Evolutionary conservation across 2,329 filamentous ascomycete genomes (phyloP).

Genomic region (Exophiala spinifera): DNA sequence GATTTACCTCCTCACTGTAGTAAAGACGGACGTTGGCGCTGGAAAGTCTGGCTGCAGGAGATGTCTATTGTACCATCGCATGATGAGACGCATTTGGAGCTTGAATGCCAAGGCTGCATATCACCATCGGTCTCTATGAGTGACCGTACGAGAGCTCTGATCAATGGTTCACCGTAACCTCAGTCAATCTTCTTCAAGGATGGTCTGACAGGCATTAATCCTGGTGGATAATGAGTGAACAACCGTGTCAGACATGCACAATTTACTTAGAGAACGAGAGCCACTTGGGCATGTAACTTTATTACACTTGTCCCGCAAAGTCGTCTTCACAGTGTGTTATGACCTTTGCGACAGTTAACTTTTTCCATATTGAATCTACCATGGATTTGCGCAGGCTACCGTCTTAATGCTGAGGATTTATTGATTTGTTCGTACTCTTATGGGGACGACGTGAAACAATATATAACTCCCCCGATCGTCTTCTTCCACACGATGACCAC

Average conservation of each 20-base stretch:
- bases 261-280: background rate
- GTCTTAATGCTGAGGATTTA: background rate
- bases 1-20: background rate
- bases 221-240: background rate
- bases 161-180: background rate
- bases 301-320: background rate
- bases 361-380: background rate
- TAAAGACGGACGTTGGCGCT: too few species aligned
- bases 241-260: background rate
- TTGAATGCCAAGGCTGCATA: constrained; percentile 12
- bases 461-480: background rate
- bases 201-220: background rate
- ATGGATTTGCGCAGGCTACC: background rate
- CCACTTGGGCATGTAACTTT: background rate
- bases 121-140: too few species aligned
- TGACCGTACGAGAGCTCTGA: too few species aligned
- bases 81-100: constrained; percentile 5
- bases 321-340: background rate
- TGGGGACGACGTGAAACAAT: constrained; percentile 2
- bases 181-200: too few species aligned
- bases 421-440: background rate
- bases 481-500: constrained; percentile 14
- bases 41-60: too few species aligned
- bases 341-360: background rate
- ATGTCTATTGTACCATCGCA: background rate